Evolutionary conservation across 2,329 filamentous ascomycete species (phyloP), one percentile per base, ranked within the genome.

Genomic region (Stagonosporopsis chrysanthemi): DNA sequence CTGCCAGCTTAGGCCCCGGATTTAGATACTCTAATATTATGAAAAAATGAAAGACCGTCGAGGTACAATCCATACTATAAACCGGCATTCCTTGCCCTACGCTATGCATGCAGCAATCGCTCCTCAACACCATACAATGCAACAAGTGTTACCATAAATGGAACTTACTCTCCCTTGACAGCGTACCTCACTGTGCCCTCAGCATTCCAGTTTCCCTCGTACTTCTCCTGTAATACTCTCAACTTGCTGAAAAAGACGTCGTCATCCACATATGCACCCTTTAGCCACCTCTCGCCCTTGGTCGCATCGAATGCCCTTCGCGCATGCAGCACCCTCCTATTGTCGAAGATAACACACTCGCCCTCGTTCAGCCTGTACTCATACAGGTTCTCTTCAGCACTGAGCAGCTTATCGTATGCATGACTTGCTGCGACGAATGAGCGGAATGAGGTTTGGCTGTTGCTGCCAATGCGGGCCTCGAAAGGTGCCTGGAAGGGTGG

Each of bases 301-400:
- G 78, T 78, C 0, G 81, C 77, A 71, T 94, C 87, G 75, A 98
- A 98, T 28, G 87, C 85, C 15, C 82, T 84, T 4, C 95, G 82
- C 0, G 92, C 94, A 79, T 98, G 95, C 71, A 96, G 76, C n/a
- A 96, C 82, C 17, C 94, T 83, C 57, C 87, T 79, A 72, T 98
- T 98, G 73, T 96, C 89, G 72, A 99, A 98, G n/a, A 99, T 83
- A 12, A 93, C 92, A 72, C 92, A 96, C 70, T 97, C 90, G 3
- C 94, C 95, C 4, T 90, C 87, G 51, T 86, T 80, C 75, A 97
- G 80, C 75, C 89, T 89, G 56, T 89, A 82, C 79, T 94, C 83
- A 69, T 88, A 89, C 50, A 92, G 76, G 58, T 85, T 85, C 4
- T 79, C 71, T 0, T 82, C 77, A 0, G 80, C 71, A 62, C 91